Conservation (phyloP, 805 yeast genomes). For the Lachancea kluyveri region DNA sequence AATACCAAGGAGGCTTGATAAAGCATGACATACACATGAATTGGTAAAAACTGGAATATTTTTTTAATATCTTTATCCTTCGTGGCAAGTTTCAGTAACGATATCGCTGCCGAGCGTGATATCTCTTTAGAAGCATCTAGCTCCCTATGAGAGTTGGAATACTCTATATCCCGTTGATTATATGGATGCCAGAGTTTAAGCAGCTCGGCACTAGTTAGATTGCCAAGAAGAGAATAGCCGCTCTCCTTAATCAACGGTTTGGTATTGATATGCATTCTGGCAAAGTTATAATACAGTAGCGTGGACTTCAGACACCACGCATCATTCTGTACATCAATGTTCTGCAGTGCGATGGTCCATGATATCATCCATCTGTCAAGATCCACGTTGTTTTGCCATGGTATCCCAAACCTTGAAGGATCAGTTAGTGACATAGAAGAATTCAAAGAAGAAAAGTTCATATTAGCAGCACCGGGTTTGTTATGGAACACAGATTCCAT, state of each 20-base stretch:
- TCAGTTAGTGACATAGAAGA: slow-evolving; percentile 39
- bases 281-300: slow-evolving; percentile 64
- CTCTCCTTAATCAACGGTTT: slow-evolving; percentile 8
- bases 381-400: slow-evolving; percentile 60
- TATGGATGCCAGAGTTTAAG: slow-evolving; percentile 7
- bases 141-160: not conserved
- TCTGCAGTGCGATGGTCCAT: slow-evolving; percentile 65
- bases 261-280: slow-evolving; percentile 64
- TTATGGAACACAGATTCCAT: slow-evolving; percentile 45
- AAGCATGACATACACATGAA: slow-evolving; percentile 67
- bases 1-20: slow-evolving; percentile 59
- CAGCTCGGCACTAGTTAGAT: slow-evolving; percentile 1
- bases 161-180: slow-evolving; percentile 4
- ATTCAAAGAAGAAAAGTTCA: slow-evolving; percentile 7
- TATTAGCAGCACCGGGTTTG: slow-evolving; percentile 27
- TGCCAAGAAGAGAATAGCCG: not conserved
- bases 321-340: slow-evolving; percentile 41
- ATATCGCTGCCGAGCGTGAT: slow-evolving; percentile 58
- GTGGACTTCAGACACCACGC: slow-evolving; percentile 68
- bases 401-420: slow-evolving; percentile 60
- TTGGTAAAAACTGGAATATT: slow-evolving; percentile 57
- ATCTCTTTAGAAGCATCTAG: slow-evolving; percentile 31
- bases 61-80: slow-evolving; percentile 52
- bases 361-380: slow-evolving; percentile 76
- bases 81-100: slow-evolving; percentile 52